A percentile compares a stretch with the other conserved stretches of the same genome.
Conservation (phyloP, 2,329 filamentous ascomycete species). For the Aspergillus oerlinghausenensis region DNA sequence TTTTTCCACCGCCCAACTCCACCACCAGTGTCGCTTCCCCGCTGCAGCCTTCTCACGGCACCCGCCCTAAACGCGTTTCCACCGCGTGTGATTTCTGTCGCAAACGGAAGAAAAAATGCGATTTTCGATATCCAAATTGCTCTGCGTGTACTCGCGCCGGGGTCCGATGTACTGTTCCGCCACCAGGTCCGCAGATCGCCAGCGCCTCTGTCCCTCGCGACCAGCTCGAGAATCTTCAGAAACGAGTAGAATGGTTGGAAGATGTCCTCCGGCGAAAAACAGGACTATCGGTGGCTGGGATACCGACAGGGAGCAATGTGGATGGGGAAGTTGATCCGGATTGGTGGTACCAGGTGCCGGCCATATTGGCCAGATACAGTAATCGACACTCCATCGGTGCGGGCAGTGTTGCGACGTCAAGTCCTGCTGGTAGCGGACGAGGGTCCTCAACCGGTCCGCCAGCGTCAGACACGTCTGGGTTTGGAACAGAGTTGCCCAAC, state of each 20-base stretch:
- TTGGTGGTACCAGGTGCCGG: constrained; percentile 38
- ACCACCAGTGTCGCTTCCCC: constrained; percentile 5
- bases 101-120: constrained; percentile 40
- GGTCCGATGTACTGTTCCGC: constrained; percentile 38
- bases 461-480: constrained; percentile 16
- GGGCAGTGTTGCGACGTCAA: constrained; percentile 8
- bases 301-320: constrained; percentile 29
- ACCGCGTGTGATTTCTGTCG: constrained; percentile 40
- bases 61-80: constrained; percentile 34
- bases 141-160: constrained; percentile 37
- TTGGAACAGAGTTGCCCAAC: constrained; percentile 33
- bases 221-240: constrained; percentile 37
- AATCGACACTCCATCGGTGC: constrained; percentile 17
- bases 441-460: constrained; percentile 15
- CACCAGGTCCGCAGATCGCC: constrained; percentile 34
- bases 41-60: constrained; percentile 7
- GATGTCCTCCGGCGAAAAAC: constrained; percentile 33
- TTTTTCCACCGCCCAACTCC: neutral
- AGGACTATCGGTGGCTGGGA: constrained; percentile 29
- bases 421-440: constrained; percentile 8
- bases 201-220: constrained; percentile 36
- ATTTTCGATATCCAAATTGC: constrained; percentile 39
- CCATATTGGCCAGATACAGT: constrained; percentile 28
- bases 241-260: constrained; percentile 37
- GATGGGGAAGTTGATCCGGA: constrained; percentile 32